Evolutionary conservation across 345 rosid species (phyloP).

Genomic region (Camelina neglecta): DNA sequence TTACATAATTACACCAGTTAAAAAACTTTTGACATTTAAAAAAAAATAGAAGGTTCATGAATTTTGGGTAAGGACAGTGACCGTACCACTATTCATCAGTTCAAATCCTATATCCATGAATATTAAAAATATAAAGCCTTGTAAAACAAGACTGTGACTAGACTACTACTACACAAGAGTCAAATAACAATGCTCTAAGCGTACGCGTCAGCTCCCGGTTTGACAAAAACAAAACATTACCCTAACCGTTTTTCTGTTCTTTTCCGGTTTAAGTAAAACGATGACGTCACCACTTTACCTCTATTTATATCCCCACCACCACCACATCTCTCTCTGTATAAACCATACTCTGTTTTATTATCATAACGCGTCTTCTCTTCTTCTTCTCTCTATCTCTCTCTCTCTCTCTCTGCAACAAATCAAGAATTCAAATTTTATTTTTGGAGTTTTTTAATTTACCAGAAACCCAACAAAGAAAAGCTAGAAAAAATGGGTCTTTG

Average conservation of each 20-base stretch:
- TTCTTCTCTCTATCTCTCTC: constrained; percentile 2
- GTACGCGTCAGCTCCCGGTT: constrained; percentile 44
- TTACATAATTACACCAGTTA: too few species aligned
- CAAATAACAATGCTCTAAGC: constrained; percentile 34
- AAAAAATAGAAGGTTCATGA: too few species aligned
- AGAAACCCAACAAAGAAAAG: neutral
- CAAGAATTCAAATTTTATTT: constrained; percentile 4
- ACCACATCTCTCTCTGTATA: neutral
- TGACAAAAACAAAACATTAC: too few species aligned
- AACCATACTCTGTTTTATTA: constrained; percentile 4
- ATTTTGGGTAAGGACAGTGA: too few species aligned
- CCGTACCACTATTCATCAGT: too few species aligned
- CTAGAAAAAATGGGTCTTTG: constrained; percentile 62
- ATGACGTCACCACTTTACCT: constrained; percentile 21
- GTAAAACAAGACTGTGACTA: constrained; percentile 13
- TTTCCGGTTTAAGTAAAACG: constrained; percentile 17
- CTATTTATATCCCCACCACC: constrained; percentile 31
- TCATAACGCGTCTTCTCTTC: constrained; percentile 30
- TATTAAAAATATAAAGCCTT: neutral
- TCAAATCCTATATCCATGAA: too few species aligned
- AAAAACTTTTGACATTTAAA: too few species aligned
- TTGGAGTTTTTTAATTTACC: neutral
- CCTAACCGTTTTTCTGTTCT: constrained; percentile 18
- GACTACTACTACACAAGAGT: neutral
- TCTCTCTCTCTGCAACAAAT: constrained; percentile 14